phyloP scores from a whole-genome alignment of 2,329 filamentous ascomycete genomes.

The Akanthomyces muscarius region DNA sequence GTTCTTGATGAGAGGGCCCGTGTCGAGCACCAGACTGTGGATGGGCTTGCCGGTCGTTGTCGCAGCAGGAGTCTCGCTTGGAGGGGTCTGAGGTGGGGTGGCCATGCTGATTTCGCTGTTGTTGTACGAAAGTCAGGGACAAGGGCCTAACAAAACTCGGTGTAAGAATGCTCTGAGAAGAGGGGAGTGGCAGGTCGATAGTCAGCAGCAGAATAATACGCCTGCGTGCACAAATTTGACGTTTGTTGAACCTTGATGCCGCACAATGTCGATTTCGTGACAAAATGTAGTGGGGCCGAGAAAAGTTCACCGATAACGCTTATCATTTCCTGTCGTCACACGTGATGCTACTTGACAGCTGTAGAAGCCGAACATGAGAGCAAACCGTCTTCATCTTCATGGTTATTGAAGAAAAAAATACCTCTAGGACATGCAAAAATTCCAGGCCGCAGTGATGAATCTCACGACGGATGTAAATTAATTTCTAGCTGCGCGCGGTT shows the following conservation, averaged over 20 bases:
- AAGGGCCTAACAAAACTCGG: neutral
- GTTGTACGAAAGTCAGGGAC: too few relatives aligned
- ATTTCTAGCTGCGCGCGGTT: too few relatives aligned
- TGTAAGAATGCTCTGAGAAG: too few relatives aligned
- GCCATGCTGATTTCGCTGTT: slow-evolving; percentile 1
- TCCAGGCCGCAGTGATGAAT: too few relatives aligned
- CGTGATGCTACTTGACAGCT: neutral
- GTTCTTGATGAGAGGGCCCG: slow-evolving; percentile 91
- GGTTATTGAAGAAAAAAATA: neutral
- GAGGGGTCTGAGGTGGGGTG: slow-evolving; percentile 14
- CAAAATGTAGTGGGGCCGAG: slow-evolving; percentile 11
- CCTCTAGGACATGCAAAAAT: too few relatives aligned
- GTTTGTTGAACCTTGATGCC: neutral
- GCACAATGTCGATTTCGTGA: slow-evolving; percentile 10
- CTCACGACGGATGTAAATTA: too few relatives aligned
- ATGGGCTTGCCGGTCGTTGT: slow-evolving; percentile 55
- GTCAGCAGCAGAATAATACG: neutral
- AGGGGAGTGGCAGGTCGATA: neutral
- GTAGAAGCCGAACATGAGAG: neutral
- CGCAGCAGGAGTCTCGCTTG: slow-evolving; percentile 16
- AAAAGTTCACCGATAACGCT: slow-evolving; percentile 17
- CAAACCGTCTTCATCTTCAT: neutral
- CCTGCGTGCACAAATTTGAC: neutral
- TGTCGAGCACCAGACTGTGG: slow-evolving; percentile 82
- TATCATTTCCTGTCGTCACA: neutral